These are phyloP conservation scores for Lentinus brumalis DNA, from an alignment of 768 basidiomycete species.

Conservation along the genomic window DNA sequence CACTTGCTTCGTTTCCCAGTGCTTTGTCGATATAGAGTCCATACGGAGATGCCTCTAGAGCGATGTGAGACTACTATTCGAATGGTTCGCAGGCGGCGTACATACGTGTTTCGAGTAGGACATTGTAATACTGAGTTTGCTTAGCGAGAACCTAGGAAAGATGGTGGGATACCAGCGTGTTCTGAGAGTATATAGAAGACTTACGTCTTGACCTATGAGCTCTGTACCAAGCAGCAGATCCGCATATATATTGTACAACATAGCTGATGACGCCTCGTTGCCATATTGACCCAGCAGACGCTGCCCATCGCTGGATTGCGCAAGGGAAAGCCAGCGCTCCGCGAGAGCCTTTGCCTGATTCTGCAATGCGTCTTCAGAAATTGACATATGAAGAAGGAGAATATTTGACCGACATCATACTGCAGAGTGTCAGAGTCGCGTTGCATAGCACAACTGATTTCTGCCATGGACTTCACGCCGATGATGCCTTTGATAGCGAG, in stretches of 20 bases:
- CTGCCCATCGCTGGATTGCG: conserved; percentile 1
- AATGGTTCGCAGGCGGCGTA: too few species aligned
- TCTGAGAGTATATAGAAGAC: background rate
- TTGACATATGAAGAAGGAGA: too few species aligned
- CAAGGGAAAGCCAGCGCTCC: conserved; percentile 10
- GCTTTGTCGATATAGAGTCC: too few species aligned
- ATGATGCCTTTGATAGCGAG: conserved; percentile 28
- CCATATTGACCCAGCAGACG: conserved; percentile 14
- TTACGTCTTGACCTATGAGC: conserved; percentile 8
- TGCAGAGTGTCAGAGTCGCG: conserved; percentile 11
- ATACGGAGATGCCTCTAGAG: too few species aligned
- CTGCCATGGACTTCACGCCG: conserved; percentile 25
- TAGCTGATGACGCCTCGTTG: conserved; percentile 8
- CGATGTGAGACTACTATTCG: too few species aligned
- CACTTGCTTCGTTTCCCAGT: background rate
- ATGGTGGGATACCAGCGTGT: background rate
- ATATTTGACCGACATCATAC: conserved; percentile 15
- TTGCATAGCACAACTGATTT: conserved; percentile 19
- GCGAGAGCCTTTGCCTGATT: conserved; percentile 9
- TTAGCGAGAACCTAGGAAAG: conserved; percentile 10
- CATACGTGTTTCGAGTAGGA: too few species aligned
- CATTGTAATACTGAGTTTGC: conserved; percentile 2
- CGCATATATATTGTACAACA: conserved; percentile 22
- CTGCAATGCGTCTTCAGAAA: conserved; percentile 1
- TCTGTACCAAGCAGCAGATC: conserved; percentile 13